Conservation (phyloP, 108 stramenopile species). For the Chaetoceros tenuissimus region DNA sequence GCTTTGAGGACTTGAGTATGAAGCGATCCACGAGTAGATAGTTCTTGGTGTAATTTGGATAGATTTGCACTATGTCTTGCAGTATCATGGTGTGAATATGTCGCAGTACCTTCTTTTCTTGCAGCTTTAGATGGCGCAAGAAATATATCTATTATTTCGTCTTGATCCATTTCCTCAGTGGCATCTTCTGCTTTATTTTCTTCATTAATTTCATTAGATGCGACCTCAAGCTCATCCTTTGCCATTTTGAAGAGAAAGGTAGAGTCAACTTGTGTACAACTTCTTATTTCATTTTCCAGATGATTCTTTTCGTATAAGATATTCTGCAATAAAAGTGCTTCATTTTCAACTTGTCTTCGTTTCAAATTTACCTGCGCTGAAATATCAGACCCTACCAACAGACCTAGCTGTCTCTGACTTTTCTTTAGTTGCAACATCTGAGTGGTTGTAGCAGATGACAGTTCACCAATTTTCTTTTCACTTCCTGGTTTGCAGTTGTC, state of each 20-base stretch:
- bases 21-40: constrained; percentile 16
- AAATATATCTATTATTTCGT: constrained; percentile 3
- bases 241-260: constrained; percentile 3
- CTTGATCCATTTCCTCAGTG: no score
- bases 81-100: constrained; percentile 24
- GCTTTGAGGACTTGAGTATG: constrained; percentile 23
- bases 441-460: no score
- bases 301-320: constrained; percentile 8
- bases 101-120: neutral
- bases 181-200: neutral
- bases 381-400: neutral
- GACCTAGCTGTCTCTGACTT: neutral
- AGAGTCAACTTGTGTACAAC: neutral
- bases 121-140: constrained; percentile 1
- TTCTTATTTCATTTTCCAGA: neutral
- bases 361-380: neutral
- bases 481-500: no score
- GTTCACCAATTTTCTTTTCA: no score
- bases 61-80: constrained; percentile 16
- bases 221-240: neutral
- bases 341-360: constrained; percentile 10
- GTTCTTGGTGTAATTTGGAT: constrained; percentile 22
- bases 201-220: neutral
- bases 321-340: constrained; percentile 5
- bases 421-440: neutral